Evolutionary conservation across 2,329 filamentous ascomycete genomes (phyloP).

Genomic region (Fusarium continuum): DNA sequence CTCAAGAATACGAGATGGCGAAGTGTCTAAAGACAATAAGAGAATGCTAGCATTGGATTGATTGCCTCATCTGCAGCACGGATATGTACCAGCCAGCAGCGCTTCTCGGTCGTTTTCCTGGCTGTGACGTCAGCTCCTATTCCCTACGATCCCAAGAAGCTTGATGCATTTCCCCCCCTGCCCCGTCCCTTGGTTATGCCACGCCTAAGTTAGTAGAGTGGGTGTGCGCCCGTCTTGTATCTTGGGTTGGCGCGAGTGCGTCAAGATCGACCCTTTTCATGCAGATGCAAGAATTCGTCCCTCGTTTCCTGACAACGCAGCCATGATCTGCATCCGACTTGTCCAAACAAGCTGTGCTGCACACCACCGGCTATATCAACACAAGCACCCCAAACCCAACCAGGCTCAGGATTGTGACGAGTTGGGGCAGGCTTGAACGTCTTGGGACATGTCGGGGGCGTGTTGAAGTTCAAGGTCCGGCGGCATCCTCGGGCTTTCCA

Average conservation of each 20-base stretch:
- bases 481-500: conserved; percentile 40
- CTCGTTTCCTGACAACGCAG: conserved; percentile 1
- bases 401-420: conserved; percentile 6
- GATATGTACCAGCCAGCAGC: too few species aligned
- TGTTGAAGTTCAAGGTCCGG: conserved; percentile 4
- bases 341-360: background rate
- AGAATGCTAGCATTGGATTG: conserved; percentile 6
- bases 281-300: background rate
- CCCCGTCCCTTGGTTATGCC: too few species aligned
- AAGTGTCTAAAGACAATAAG: conserved; percentile 10
- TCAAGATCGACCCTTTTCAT: conserved; percentile 8
- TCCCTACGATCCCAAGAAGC: conserved; percentile 2
- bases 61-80: conserved; percentile 15
- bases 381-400: background rate
- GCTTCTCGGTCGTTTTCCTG: conserved; percentile 18
- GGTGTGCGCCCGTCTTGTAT: conserved; percentile 27
- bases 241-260: conserved; percentile 20
- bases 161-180: background rate
- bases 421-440: conserved; percentile 4
- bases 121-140: conserved; percentile 38
- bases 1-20: conserved; percentile 16
- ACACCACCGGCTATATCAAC: conserved; percentile 2
- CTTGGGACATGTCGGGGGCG: conserved; percentile 4
- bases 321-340: conserved; percentile 19
- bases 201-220: too few species aligned